These are phyloP conservation scores for Tolypocladium pustulatum DNA, from an alignment of 2,329 filamentous ascomycete genomes.

Conservation along the genomic window DNA sequence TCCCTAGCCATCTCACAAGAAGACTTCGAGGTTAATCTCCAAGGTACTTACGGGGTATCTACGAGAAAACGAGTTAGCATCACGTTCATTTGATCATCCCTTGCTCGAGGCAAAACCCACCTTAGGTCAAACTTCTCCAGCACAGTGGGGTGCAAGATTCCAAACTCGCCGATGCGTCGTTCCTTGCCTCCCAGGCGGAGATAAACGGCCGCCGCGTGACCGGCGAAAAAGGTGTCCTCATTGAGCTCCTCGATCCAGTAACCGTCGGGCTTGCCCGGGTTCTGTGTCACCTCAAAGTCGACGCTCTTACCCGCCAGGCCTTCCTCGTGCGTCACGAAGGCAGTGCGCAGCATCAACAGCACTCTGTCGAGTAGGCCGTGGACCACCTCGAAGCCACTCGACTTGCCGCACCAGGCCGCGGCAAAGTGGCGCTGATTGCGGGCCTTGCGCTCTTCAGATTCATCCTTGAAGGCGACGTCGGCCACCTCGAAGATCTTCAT, in stretches of 20 bases:
- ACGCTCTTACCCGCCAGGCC: conserved; percentile 42
- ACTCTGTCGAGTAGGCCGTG: conserved; percentile 89
- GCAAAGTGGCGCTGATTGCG: conserved; percentile 92
- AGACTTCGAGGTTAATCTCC: conserved; percentile 89
- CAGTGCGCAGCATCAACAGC: conserved; percentile 80
- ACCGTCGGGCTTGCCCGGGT: conserved; percentile 51
- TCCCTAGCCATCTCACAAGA: conserved; percentile 49
- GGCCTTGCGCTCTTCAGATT: conserved; percentile 68
- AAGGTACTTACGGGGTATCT: conserved; percentile 87
- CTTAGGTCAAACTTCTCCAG: conserved; percentile 87
- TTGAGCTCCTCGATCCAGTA: conserved; percentile 96
- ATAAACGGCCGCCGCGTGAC: conserved; percentile 78
- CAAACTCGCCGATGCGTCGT: conserved; percentile 75
- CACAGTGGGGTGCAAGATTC: conserved; percentile 86
- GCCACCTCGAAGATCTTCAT: conserved; percentile 89
- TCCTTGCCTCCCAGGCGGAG: conserved; percentile 65
- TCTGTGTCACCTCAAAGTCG: conserved; percentile 41
- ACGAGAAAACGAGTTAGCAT: background rate
- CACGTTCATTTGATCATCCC: background rate
- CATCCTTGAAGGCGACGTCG: conserved; percentile 87
- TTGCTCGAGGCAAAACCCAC: conserved; percentile 29
- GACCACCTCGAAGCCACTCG: conserved; percentile 87
- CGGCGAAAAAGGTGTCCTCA: conserved; percentile 83
- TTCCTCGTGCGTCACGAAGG: conserved; percentile 70
- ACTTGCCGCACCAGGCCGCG: conserved; percentile 93